Percentiles rank a stretch among this genome's conserved stretches.
Evolutionary conservation across 2,329 filamentous ascomycete species (phyloP).

Genomic region (Hymenoscyphus fructigenus): DNA sequence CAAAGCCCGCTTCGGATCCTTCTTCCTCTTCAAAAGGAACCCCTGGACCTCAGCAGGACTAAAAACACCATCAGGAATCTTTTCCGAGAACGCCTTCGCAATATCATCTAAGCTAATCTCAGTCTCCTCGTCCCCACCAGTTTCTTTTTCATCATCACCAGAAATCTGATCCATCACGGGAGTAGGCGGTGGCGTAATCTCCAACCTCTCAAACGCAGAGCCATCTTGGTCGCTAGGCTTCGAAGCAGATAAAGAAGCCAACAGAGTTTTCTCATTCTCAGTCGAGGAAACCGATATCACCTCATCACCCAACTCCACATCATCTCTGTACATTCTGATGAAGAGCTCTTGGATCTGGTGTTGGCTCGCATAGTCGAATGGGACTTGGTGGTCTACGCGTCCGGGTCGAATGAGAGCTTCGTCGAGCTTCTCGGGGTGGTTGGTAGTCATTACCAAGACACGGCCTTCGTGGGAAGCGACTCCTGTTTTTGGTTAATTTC

Average conservation of each 20-base stretch:
- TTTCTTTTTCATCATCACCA: constrained; percentile 10
- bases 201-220: neutral
- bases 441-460: constrained; percentile 71
- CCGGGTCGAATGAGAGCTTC: constrained; percentile 61
- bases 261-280: neutral
- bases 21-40: constrained; percentile 63
- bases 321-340: constrained; percentile 21
- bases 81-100: constrained; percentile 50
- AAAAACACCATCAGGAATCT: constrained; percentile 51
- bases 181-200: constrained; percentile 9
- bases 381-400: constrained; percentile 58
- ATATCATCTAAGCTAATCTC: constrained; percentile 38
- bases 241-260: neutral
- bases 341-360: constrained; percentile 6
- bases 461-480: constrained; percentile 66
- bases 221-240: constrained; percentile 12
- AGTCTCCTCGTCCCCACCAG: constrained; percentile 13
- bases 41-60: constrained; percentile 65
- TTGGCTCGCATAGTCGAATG: constrained; percentile 44
- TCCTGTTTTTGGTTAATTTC: neutral
- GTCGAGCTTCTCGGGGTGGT: constrained; percentile 61
- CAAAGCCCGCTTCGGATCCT: constrained; percentile 54
- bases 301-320: constrained; percentile 11
- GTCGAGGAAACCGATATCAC: neutral
- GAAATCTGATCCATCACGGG: neutral